phyloP scores from a whole-genome alignment of 2,329 filamentous ascomycete species.

The Didymella sp. region DNA sequence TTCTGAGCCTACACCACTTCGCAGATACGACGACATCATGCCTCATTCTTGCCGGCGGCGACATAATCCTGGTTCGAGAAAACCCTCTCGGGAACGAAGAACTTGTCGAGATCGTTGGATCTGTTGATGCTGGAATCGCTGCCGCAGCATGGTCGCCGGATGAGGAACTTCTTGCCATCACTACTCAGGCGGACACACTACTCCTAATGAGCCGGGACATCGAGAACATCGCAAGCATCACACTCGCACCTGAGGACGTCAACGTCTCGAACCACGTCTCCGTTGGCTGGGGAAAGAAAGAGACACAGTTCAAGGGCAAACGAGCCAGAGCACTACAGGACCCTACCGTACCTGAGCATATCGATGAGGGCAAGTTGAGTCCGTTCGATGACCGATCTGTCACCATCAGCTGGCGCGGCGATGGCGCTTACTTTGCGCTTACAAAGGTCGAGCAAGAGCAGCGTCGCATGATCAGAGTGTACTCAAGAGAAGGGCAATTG shows the following conservation, averaged over 20 bases:
- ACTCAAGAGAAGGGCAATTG: slow-evolving; percentile 85
- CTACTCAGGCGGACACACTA: slow-evolving; percentile 78
- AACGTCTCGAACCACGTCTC: slow-evolving; percentile 92
- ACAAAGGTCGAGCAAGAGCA: slow-evolving; percentile 74
- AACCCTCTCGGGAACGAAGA: slow-evolving; percentile 70
- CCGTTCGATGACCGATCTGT: slow-evolving; percentile 73
- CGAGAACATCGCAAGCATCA: slow-evolving; percentile 78
- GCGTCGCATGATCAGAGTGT: slow-evolving; percentile 85
- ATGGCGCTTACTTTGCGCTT: slow-evolving; percentile 88
- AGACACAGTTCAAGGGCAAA: slow-evolving; percentile 96
- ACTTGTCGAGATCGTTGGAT: slow-evolving; percentile 92
- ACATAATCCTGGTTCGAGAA: slow-evolving; percentile 86
- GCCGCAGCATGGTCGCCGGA: slow-evolving; percentile 94
- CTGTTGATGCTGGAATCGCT: slow-evolving; percentile 88
- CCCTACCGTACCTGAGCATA: slow-evolving; percentile 90
- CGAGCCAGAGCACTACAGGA: slow-evolving; percentile 86
- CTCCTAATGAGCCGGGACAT: slow-evolving; percentile 94
- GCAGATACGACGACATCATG: slow-evolving; percentile 79
- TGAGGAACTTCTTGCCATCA: slow-evolving; percentile 85
- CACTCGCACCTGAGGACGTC: slow-evolving; percentile 77
- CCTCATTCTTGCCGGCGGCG: slow-evolving; percentile 85
- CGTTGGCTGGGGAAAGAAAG: slow-evolving; percentile 97
- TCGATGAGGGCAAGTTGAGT: slow-evolving; percentile 83
- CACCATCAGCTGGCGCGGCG: slow-evolving; percentile 89
- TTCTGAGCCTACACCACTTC: slow-evolving; percentile 85